These are phyloP conservation scores for Parietaria judaica DNA, from an alignment of 306 rosid species.

Conservation along the genomic window DNA sequence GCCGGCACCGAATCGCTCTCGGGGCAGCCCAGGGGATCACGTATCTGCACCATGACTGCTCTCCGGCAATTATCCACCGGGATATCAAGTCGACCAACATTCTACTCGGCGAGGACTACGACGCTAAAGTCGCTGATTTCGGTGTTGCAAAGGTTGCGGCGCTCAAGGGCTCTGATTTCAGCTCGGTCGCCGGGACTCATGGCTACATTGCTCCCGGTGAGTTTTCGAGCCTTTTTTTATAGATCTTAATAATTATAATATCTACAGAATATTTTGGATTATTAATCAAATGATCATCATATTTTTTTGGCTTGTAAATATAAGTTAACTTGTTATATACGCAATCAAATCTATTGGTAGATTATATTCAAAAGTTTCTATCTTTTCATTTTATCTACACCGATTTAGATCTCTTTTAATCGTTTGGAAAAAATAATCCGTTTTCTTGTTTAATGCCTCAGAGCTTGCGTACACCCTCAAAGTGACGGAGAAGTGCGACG, in stretches of 20 bases:
- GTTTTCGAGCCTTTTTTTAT: constrained; percentile 12
- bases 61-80: constrained; percentile 76
- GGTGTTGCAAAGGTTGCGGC: constrained; percentile 82
- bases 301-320: no score
- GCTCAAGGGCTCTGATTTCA: constrained; percentile 38
- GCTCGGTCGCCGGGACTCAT: constrained; percentile 79
- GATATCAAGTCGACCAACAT: constrained; percentile 92
- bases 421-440: no score
- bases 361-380: no score
- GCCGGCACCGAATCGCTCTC: constrained; percentile 68
- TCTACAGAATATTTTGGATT: no score
- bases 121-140: constrained; percentile 91
- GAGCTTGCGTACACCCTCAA: constrained; percentile 77
- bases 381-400: no score
- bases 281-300: no score
- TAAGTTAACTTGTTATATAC: no score
- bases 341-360: no score
- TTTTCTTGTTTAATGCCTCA: constrained; percentile 12
- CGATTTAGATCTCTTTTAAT: no score
- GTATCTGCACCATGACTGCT: constrained; percentile 89
- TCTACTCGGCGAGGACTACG: constrained; percentile 63
- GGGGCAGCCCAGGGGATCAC: constrained; percentile 90
- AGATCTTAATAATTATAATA: not conserved
- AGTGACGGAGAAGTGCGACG: constrained; percentile 77
- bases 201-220: constrained; percentile 98